Evolutionary conservation across 768 basidiomycete genomes (phyloP).

Genomic region (Suillus fuscotomentosus): DNA sequence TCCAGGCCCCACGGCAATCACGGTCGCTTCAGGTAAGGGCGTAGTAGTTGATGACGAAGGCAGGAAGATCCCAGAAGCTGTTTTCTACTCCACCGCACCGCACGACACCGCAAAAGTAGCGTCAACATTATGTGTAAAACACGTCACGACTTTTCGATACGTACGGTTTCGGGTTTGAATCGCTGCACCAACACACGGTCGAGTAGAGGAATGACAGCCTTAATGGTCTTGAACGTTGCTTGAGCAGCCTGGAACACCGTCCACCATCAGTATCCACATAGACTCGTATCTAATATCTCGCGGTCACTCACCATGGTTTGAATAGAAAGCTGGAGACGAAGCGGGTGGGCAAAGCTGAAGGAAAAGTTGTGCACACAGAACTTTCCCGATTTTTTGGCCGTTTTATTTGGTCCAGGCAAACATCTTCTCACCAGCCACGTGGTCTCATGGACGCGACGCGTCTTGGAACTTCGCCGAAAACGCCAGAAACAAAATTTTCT

Average conservation of each 20-base stretch:
- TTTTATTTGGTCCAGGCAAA: conserved; percentile 29
- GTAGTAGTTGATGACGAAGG: conserved; percentile 83
- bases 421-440: conserved; percentile 23
- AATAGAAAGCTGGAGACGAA: conserved; percentile 11
- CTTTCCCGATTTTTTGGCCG: conserved; percentile 19
- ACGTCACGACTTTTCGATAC: conserved; percentile 26
- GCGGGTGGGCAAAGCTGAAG: conserved; percentile 25
- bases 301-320: conserved; percentile 26
- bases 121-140: not conserved
- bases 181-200: conserved; percentile 98
- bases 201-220: conserved; percentile 82
- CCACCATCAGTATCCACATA: not conserved
- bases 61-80: conserved; percentile 93
- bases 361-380: conserved; percentile 12
- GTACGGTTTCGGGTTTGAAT: conserved; percentile 93
- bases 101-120: not conserved
- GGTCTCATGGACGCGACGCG: conserved; percentile 12
- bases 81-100: conserved; percentile 65
- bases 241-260: conserved; percentile 59
- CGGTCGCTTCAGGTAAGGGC: conserved; percentile 96
- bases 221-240: conserved; percentile 96
- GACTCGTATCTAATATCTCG: not conserved
- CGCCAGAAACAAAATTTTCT: not conserved
- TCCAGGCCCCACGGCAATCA: conserved; percentile 94
- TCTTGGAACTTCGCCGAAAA: not conserved